Conservation (phyloP, 805 yeast genomes). For the Candida andamanensis region DNA sequence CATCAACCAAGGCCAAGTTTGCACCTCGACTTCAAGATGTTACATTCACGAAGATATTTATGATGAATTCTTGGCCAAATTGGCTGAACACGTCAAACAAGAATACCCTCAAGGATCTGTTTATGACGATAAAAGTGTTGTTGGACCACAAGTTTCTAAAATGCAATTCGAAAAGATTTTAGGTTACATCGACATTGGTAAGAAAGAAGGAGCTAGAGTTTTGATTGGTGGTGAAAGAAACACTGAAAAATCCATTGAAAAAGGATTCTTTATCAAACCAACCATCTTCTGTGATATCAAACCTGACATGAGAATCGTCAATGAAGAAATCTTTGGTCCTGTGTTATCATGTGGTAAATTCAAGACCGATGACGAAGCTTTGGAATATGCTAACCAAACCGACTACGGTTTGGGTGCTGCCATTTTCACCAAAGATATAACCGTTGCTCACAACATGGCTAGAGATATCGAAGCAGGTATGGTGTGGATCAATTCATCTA, state of each 20-base stretch:
- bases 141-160: constrained; percentile 62
- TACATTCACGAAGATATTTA: constrained; percentile 53
- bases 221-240: constrained; percentile 40
- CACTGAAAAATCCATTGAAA: constrained; percentile 31
- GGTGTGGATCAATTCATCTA: constrained; percentile 44
- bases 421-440: constrained; percentile 65
- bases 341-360: constrained; percentile 69
- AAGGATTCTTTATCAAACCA: constrained; percentile 70
- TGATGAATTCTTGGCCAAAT: constrained; percentile 45
- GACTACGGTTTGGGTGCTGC: constrained; percentile 81
- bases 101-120: constrained; percentile 56
- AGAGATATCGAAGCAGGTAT: constrained; percentile 41
- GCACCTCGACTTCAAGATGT: constrained; percentile 63
- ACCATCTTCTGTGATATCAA: constrained; percentile 70
- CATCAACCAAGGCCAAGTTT: constrained; percentile 63
- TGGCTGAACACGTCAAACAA: constrained; percentile 41
- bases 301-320: constrained; percentile 58
- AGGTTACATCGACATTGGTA: constrained; percentile 38
- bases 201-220: constrained; percentile 40
- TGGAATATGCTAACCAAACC: constrained; percentile 64
- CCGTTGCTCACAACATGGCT: constrained; percentile 61
- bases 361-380: constrained; percentile 60
- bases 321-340: constrained; percentile 87
- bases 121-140: constrained; percentile 40
- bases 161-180: constrained; percentile 51